phyloP scores from a whole-genome alignment of 495 filamentous ascomycete genomes.

The Xylaria sp. region DNA sequence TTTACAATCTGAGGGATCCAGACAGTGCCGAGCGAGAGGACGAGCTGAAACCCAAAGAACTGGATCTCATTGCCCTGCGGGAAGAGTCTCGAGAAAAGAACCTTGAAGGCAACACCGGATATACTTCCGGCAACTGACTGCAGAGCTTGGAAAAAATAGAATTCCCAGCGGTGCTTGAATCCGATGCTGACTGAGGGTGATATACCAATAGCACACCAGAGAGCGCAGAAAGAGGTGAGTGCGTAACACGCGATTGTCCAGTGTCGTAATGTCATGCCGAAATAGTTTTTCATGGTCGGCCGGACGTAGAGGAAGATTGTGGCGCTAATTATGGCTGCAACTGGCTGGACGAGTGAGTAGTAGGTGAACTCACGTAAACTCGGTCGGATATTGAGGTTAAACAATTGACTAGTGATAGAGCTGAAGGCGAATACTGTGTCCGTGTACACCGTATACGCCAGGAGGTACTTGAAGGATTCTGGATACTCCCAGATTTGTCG shows the following conservation, averaged over 20 bases:
- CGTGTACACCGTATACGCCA: slow-evolving; percentile 13
- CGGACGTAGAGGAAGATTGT: neutral
- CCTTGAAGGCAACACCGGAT: neutral
- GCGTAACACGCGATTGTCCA: neutral
- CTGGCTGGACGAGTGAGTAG: slow-evolving; percentile 13
- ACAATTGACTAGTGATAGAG: neutral
- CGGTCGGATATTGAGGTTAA: slow-evolving; percentile 13
- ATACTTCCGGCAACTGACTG: slow-evolving; percentile 5
- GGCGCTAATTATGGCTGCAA: neutral
- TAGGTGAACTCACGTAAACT: slow-evolving; percentile 13
- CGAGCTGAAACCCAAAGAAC: slow-evolving; percentile 11
- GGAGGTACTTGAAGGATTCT: slow-evolving; percentile 3
- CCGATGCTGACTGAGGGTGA: neutral
- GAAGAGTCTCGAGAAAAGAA: slow-evolving; percentile 8
- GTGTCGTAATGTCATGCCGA: slow-evolving; percentile 3
- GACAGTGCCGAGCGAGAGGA: slow-evolving; percentile 13
- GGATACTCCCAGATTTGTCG: slow-evolving; percentile 9
- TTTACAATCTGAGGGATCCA: slow-evolving; percentile 14
- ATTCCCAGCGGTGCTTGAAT: slow-evolving; percentile 15
- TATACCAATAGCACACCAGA: slow-evolving; percentile 6
- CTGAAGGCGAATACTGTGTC: slow-evolving; percentile 2
- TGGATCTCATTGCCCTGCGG: slow-evolving; percentile 8
- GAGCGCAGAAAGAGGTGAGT: slow-evolving; percentile 6
- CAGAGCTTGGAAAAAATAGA: slow-evolving; percentile 14
- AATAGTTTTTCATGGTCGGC: neutral